These are phyloP conservation scores for Suhomyces sp. DNA, from an alignment of 805 yeast genomes.

Conservation along the genomic window DNA sequence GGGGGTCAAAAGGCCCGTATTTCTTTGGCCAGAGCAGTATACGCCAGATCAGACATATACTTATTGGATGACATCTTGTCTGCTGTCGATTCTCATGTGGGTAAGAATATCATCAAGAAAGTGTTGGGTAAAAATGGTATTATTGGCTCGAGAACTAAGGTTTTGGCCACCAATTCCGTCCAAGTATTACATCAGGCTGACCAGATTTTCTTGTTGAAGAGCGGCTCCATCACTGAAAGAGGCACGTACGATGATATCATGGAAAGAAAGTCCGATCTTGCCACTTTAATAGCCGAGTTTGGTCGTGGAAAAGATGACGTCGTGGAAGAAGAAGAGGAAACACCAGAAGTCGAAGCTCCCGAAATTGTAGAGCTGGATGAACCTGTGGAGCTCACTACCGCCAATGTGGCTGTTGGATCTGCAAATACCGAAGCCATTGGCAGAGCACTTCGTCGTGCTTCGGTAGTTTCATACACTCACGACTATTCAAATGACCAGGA, in stretches of 20 bases:
- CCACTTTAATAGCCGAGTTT: slow-evolving; percentile 21
- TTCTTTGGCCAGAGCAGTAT: slow-evolving; percentile 42
- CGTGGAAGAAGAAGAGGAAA: slow-evolving; percentile 3
- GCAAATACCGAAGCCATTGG: background rate
- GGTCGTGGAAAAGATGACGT: slow-evolving; percentile 11
- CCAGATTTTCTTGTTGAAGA: slow-evolving; percentile 29
- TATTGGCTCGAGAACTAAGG: slow-evolving; percentile 31
- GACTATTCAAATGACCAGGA: slow-evolving; percentile 17
- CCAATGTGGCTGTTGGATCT: slow-evolving; percentile 1
- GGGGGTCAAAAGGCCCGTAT: slow-evolving; percentile 45
- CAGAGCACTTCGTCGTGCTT: slow-evolving; percentile 15
- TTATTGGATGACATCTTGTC: slow-evolving; percentile 42
- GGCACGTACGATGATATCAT: slow-evolving; percentile 20
- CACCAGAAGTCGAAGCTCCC: background rate
- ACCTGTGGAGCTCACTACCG: slow-evolving; percentile 5
- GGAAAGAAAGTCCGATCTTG: slow-evolving; percentile 19
- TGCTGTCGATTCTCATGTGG: slow-evolving; percentile 45
- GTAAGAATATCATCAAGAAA: slow-evolving; percentile 29
- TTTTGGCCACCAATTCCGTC: slow-evolving; percentile 41
- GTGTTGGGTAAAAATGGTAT: slow-evolving; percentile 33
- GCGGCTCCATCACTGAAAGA: slow-evolving; percentile 30
- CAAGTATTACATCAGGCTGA: slow-evolving; percentile 34
- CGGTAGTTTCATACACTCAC: slow-evolving; percentile 23
- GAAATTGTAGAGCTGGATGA: background rate
- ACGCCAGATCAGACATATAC: slow-evolving; percentile 38